These are phyloP conservation scores for Rhizopogon roseolus DNA, from an alignment of 768 basidiomycete genomes.

Conservation along the genomic window DNA sequence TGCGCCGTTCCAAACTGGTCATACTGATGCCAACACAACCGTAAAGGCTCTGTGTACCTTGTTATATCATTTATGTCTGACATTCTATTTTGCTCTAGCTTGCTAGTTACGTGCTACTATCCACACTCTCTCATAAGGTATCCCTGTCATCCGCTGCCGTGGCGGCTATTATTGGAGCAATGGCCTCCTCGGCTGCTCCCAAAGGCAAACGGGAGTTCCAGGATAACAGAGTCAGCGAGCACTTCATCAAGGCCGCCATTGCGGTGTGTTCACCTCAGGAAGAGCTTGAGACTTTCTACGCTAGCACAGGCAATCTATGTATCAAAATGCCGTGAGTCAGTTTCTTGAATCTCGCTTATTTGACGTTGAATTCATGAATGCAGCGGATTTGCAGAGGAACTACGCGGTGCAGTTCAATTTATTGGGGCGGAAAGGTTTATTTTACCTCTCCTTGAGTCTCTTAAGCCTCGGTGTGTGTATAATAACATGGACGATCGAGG, in stretches of 20 bases:
- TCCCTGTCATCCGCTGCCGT: constrained; percentile 54
- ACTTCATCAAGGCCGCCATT: constrained; percentile 62
- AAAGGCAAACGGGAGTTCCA: constrained; percentile 14
- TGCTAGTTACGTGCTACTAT: constrained; percentile 69
- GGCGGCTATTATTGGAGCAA: constrained; percentile 49
- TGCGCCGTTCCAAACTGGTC: constrained; percentile 45
- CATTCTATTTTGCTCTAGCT: constrained; percentile 38
- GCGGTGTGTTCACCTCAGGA: constrained; percentile 64
- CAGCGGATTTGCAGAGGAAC: constrained; percentile 45
- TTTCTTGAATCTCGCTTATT: background rate
- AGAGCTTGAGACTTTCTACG: constrained; percentile 41
- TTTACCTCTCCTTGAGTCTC: constrained; percentile 41
- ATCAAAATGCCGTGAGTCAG: constrained; percentile 43
- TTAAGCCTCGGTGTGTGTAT: constrained; percentile 36
- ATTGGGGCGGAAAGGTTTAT: constrained; percentile 54
- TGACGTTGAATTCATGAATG: background rate
- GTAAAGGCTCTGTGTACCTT: constrained; percentile 32
- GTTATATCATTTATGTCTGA: background rate
- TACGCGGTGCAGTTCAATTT: constrained; percentile 40
- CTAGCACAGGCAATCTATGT: constrained; percentile 34
- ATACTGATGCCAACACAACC: constrained; percentile 44
- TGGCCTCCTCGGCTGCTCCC: constrained; percentile 42
- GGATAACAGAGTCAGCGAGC: constrained; percentile 41
- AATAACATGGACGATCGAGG: no score
- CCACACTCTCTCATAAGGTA: constrained; percentile 64